Evolutionary conservation across 75 land plant genomes (phyloP).

Genomic region (Pinus albicaulis): DNA sequence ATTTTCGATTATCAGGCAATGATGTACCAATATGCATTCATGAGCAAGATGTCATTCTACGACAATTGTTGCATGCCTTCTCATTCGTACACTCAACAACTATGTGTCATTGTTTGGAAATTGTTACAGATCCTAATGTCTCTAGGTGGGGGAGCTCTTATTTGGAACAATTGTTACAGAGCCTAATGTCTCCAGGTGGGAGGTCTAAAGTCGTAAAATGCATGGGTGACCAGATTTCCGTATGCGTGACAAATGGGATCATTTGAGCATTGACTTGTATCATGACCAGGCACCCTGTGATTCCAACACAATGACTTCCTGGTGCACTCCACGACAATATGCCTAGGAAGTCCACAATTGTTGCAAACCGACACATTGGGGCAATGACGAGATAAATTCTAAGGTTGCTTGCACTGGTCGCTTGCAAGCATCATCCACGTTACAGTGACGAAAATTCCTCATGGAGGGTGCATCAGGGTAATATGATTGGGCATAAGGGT

Average conservation of each 20-base stretch:
- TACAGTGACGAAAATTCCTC: slow-evolving; percentile 45
- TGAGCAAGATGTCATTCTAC: slow-evolving; percentile 88
- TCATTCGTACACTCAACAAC: slow-evolving; percentile 88
- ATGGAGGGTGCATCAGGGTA: slow-evolving; percentile 59
- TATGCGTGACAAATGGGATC: slow-evolving; percentile 97
- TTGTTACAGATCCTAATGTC: too few relatives aligned
- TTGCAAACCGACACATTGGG: slow-evolving; percentile 63
- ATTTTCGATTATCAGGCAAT: neutral
- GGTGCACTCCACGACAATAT: slow-evolving; percentile 82
- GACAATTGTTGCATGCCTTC: slow-evolving; percentile 94
- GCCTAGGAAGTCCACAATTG: slow-evolving; percentile 80
- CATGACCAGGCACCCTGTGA: slow-evolving; percentile 73
- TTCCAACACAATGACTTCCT: slow-evolving; percentile 47
- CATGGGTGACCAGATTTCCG: too few relatives aligned
- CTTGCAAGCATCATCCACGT: slow-evolving; percentile 38
- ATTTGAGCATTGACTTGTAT: slow-evolving; percentile 75
- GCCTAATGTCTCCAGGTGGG: slow-evolving; percentile 47
- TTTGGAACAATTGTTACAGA: too few relatives aligned
- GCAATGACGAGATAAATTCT: slow-evolving; percentile 69
- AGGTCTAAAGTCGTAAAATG: too few relatives aligned
- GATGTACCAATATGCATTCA: slow-evolving; percentile 38
- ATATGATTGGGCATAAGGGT: slow-evolving; percentile 38
- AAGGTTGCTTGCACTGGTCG: slow-evolving; percentile 58
- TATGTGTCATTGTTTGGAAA: slow-evolving; percentile 83
- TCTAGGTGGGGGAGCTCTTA: too few relatives aligned